These are phyloP conservation scores for Harringtonia lauricola DNA, from an alignment of 2,329 filamentous ascomycete genomes.

Conservation along the genomic window DNA sequence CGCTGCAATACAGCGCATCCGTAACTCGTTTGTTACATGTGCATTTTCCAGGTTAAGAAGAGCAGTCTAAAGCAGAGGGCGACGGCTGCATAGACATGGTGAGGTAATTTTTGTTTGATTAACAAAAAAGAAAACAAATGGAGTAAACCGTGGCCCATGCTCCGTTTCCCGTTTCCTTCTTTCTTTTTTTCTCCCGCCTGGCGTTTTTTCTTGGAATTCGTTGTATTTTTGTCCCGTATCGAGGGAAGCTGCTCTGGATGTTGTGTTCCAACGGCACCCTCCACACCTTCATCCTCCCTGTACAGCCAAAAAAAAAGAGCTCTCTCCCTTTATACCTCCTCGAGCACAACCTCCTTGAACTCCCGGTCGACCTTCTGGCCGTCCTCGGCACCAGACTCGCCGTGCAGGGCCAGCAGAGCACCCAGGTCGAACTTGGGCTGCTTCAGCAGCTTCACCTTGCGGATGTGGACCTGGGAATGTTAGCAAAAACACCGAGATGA, in stretches of 20 bases:
- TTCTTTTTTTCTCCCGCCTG: not conserved
- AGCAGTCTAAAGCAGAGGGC: too few relatives aligned
- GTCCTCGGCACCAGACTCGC: slow-evolving; percentile 92
- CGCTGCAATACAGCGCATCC: too few relatives aligned
- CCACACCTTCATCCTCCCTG: too few relatives aligned
- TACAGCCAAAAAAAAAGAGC: too few relatives aligned
- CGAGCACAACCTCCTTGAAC: slow-evolving; percentile 97
- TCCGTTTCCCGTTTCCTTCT: slow-evolving; percentile 3
- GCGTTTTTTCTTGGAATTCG: not conserved
- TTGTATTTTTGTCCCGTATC: too few relatives aligned
- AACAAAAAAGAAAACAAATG: slow-evolving; percentile 3
- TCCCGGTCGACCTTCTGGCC: slow-evolving; percentile 98
- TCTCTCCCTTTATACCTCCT: slow-evolving; percentile 82
- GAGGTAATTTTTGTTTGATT: not conserved
- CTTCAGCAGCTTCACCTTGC: slow-evolving; percentile 99
- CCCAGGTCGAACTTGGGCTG: slow-evolving; percentile 98
- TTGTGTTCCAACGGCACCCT: too few relatives aligned
- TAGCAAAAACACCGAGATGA: not conserved
- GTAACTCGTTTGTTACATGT: too few relatives aligned
- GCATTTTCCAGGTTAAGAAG: too few relatives aligned
- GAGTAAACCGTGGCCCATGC: slow-evolving; percentile 7
- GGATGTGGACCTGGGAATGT: slow-evolving; percentile 77
- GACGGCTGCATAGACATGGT: too few relatives aligned
- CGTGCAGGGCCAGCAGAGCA: slow-evolving; percentile 90
- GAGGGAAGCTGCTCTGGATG: too few relatives aligned